Conservation (phyloP, 163 green algal species). For the Volvox carteri region DNA sequence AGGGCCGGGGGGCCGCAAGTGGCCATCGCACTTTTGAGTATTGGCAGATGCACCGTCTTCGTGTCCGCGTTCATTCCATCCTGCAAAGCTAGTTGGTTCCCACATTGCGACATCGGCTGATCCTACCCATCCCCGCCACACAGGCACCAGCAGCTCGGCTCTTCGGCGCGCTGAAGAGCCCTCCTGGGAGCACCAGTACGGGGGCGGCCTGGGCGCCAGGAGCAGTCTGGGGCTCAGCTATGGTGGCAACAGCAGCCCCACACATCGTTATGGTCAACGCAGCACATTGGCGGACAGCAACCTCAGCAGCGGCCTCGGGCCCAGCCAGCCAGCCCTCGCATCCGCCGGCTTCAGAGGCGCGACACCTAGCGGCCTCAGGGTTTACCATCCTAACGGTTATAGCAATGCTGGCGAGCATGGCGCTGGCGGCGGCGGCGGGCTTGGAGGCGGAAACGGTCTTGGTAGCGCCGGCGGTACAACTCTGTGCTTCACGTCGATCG, state of each 20-base stretch:
- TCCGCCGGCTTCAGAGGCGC: neutral
- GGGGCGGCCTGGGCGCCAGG: neutral
- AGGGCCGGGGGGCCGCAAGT: too few species aligned
- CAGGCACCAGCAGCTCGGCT: conserved; percentile 3
- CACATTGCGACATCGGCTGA: too few species aligned
- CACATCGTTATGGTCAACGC: neutral
- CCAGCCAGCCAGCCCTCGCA: neutral
- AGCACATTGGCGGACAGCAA: conserved; percentile 7
- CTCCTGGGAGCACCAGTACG: conserved; percentile 7
- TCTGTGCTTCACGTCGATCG: conserved; percentile 10
- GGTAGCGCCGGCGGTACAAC: neutral
- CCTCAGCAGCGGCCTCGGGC: neutral
- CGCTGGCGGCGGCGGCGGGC: neutral
- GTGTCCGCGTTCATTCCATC: too few species aligned
- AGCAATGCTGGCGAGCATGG: neutral
- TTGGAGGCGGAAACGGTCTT: too few species aligned
- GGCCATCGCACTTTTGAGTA: too few species aligned
- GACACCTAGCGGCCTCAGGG: neutral
- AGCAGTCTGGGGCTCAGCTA: neutral
- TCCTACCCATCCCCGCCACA: too few species aligned
- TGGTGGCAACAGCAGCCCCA: neutral
- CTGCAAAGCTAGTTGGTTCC: too few species aligned
- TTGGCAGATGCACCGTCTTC: too few species aligned
- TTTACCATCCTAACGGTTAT: neutral
- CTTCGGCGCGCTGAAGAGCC: neutral